phyloP scores from a whole-genome alignment of 305 asterid genomes.

The Ajuga reptans region DNA sequence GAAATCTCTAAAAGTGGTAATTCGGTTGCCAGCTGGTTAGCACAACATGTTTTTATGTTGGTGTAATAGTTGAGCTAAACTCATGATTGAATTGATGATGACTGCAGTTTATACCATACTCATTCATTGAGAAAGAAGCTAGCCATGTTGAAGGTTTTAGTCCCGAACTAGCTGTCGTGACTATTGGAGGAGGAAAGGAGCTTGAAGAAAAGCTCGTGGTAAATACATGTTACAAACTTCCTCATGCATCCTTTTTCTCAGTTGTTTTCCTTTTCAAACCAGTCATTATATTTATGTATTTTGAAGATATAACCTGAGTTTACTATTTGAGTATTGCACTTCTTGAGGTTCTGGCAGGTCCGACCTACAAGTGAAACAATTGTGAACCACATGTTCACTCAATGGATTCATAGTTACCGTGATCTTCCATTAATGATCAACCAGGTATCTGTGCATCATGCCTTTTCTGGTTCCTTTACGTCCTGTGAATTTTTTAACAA shows the following conservation, averaged over 20 bases:
- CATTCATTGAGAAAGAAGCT: constrained; percentile 97
- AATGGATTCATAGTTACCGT: constrained; percentile 95
- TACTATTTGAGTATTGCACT: constrained; percentile 54
- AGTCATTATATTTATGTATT: constrained; percentile 16
- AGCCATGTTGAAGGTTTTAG: constrained; percentile 97
- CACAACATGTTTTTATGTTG: constrained; percentile 8
- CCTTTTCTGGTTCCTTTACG: constrained; percentile 9
- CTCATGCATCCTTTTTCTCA: background rate
- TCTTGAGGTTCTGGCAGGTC: constrained; percentile 94
- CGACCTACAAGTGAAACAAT: constrained; percentile 98
- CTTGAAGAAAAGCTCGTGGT: constrained; percentile 99
- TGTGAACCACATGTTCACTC: constrained; percentile 98
- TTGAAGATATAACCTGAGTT: constrained; percentile 36
- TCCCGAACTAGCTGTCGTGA: constrained; percentile 90
- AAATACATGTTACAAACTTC: constrained; percentile 22
- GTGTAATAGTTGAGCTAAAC: constrained; percentile 11
- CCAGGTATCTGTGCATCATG: constrained; percentile 46
- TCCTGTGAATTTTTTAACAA: constrained; percentile 1
- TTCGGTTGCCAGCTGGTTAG: constrained; percentile 9
- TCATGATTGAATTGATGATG: constrained; percentile 8
- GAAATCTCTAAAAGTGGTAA: background rate
- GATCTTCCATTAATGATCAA: constrained; percentile 98
- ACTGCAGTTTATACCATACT: constrained; percentile 84
- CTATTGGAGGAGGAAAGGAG: constrained; percentile 98
- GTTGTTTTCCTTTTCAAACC: background rate